phyloP scores from a whole-genome alignment of 768 basidiomycete species.

The Rhodosporidiobolus sp. region DNA sequence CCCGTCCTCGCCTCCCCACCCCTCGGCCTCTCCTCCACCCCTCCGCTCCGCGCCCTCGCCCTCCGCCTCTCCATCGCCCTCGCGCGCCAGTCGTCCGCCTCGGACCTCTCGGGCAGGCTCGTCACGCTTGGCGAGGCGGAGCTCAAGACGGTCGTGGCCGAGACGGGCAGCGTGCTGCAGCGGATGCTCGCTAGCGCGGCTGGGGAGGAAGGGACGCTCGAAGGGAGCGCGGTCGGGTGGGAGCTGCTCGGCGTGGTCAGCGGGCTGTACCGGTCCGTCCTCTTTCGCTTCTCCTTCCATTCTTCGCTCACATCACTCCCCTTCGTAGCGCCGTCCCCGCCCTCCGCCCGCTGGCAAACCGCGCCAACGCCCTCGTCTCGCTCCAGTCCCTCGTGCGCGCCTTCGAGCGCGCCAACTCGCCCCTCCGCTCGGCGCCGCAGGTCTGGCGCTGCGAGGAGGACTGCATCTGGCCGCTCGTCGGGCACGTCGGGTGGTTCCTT shows the following conservation, averaged over 20 bases:
- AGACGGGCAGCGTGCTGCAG: not conserved
- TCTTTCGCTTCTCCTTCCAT: not conserved
- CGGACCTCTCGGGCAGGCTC: conserved; percentile 10
- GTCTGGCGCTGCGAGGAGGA: conserved; percentile 2
- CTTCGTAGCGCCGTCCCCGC: not conserved
- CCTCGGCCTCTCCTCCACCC: not conserved
- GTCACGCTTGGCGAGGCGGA: not conserved
- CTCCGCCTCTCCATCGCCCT: not conserved
- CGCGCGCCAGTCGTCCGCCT: not conserved
- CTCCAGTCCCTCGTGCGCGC: conserved; percentile 2
- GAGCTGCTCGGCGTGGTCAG: conserved; percentile 13
- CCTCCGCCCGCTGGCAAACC: not conserved
- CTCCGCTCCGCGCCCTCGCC: not conserved
- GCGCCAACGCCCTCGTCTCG: not conserved
- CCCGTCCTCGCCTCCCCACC: conserved; percentile 8
- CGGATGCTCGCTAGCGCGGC: not conserved
- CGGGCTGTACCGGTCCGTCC: conserved; percentile 8
- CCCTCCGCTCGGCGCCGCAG: not conserved
- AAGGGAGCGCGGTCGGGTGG: not conserved
- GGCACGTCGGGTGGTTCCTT: conserved; percentile 2
- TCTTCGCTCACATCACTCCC: too few relatives aligned
- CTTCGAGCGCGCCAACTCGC: not conserved
- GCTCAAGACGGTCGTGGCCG: not conserved
- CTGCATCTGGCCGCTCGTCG: conserved; percentile 19
- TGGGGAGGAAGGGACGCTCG: not conserved